phyloP scores from a whole-genome alignment of 192 early-diverging fungal genomes.

The Allomyces macrogynus region DNA sequence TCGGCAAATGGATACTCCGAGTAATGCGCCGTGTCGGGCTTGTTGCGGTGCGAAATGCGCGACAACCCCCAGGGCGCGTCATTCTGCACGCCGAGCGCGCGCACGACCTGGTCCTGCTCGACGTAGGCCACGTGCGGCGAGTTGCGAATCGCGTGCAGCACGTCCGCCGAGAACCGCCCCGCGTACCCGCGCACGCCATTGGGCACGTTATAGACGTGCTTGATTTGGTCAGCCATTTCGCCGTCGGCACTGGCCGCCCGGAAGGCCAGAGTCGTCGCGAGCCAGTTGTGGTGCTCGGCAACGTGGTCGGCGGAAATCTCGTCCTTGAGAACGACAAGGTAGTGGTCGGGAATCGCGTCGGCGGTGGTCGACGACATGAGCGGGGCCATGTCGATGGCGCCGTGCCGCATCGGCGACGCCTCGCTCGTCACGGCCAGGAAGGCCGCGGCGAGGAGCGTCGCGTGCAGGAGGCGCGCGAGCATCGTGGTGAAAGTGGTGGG shows the following conservation, averaged over 20 bases:
- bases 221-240: not conserved
- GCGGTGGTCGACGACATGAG: constrained; percentile 35
- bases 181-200: not conserved
- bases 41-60: constrained; percentile 51
- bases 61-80: constrained; percentile 70
- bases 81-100: constrained; percentile 15
- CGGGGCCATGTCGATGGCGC: constrained; percentile 19
- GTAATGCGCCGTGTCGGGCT: constrained; percentile 15
- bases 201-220: constrained; percentile 1
- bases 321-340: constrained; percentile 60
- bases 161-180: not conserved
- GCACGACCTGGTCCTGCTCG: constrained; percentile 24
- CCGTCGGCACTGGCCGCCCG: constrained; percentile 7
- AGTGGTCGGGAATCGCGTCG: constrained; percentile 46
- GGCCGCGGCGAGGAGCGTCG: no score
- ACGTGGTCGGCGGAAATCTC: constrained; percentile 6
- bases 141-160: not conserved
- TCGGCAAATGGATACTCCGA: constrained; percentile 8
- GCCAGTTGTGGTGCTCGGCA: constrained; percentile 4
- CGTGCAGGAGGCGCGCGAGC: no score
- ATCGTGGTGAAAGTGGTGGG: no score
- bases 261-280: constrained; percentile 20
- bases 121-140: constrained; percentile 21
- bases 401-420: no score
- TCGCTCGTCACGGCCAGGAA: no score